Conservation (phyloP, 495 filamentous ascomycete species). For the Clohesyomyces aquaticus region DNA sequence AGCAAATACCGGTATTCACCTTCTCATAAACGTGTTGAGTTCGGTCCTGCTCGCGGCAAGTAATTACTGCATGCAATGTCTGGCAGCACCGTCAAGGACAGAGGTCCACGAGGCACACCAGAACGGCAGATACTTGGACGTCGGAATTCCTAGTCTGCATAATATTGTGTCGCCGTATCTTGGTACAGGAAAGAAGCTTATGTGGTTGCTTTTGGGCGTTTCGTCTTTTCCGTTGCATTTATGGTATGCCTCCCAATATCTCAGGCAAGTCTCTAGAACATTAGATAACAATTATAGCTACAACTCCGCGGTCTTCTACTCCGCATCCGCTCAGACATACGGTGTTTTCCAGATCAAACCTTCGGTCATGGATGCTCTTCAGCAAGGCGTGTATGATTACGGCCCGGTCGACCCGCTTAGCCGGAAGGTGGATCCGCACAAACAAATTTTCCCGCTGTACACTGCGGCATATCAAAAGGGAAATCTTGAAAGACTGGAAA, state of each 20-base stretch:
- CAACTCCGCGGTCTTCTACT: conserved; percentile 12
- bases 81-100: background rate
- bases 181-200: background rate
- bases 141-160: background rate
- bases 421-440: background rate
- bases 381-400: background rate
- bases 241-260: background rate
- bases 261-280: background rate
- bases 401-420: background rate
- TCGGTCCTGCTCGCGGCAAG: background rate
- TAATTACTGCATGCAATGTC: background rate
- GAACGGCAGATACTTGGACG: background rate
- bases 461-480: background rate
- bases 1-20: background rate
- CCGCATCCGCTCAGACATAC: background rate
- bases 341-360: background rate
- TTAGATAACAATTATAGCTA: conserved; percentile 5
- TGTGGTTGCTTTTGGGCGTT: background rate
- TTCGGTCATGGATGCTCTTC: background rate
- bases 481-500: background rate
- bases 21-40: background rate
- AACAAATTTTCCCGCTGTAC: background rate
- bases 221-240: conserved; percentile 7
- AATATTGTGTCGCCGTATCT: background rate
- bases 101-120: background rate